Evolutionary conservation across 495 filamentous ascomycete genomes (phyloP).

Genomic region (Penicillium flavigenum): DNA sequence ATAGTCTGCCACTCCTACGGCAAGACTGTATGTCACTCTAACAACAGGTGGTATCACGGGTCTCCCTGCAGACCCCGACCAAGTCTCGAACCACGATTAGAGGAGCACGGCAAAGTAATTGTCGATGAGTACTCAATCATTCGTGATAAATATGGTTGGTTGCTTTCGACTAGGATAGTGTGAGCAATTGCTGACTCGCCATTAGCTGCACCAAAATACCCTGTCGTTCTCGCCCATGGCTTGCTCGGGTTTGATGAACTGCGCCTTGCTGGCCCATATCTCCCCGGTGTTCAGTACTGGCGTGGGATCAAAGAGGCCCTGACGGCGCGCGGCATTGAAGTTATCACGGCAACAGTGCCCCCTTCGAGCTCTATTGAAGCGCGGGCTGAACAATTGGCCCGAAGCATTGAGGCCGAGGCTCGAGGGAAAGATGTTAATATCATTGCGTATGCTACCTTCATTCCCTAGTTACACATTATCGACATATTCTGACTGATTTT

Average conservation of each 20-base stretch:
- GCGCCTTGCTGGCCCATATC: constrained; percentile 62
- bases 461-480: not conserved
- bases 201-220: constrained; percentile 63
- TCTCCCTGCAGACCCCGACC: constrained; percentile 11
- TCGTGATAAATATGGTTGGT: constrained; percentile 65
- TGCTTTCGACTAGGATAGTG: not conserved
- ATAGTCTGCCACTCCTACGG: not conserved
- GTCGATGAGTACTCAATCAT: constrained; percentile 74
- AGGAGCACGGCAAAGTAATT: constrained; percentile 65
- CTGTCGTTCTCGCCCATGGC: constrained; percentile 84
- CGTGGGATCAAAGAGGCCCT: constrained; percentile 82
- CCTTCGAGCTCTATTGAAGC: constrained; percentile 76
- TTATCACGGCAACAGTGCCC: constrained; percentile 80
- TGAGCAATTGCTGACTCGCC: not conserved
- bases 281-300: constrained; percentile 89
- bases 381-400: constrained; percentile 64
- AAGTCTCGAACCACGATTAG: constrained; percentile 57
- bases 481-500: constrained; percentile 15
- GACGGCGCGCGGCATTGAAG: constrained; percentile 66
- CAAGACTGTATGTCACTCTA: constrained; percentile 7
- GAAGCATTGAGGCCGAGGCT: constrained; percentile 64
- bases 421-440: constrained; percentile 80
- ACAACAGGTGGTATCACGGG: constrained; percentile 7
- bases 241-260: constrained; percentile 89
- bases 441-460: constrained; percentile 62